A percentile compares a stretch with the other conserved stretches of the same genome.
Evolutionary conservation across 176 grass and related monocot species (phyloP).

Genomic region (Oryza longistaminata): DNA sequence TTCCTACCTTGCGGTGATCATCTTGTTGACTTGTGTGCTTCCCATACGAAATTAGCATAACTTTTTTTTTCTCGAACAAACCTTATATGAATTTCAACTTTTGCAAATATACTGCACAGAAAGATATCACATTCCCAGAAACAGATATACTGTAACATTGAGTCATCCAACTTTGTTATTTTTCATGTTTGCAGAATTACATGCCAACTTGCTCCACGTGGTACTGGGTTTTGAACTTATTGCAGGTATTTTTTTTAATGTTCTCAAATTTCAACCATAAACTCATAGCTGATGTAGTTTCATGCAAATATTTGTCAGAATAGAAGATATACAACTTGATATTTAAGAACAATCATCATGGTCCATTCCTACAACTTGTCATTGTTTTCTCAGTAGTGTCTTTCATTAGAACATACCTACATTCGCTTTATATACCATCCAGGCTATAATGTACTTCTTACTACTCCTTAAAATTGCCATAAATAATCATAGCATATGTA

Average conservation of each 20-base stretch:
- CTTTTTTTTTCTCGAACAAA: not conserved
- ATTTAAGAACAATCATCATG: not conserved
- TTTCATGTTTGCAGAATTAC: slow-evolving; percentile 48
- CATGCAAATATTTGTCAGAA: not conserved
- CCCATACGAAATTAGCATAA: not conserved
- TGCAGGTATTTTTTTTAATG: slow-evolving; percentile 53
- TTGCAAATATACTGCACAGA: not conserved
- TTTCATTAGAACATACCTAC: not conserved
- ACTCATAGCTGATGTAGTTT: not conserved
- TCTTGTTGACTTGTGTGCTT: not conserved
- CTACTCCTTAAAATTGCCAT: not conserved
- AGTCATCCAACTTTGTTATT: not conserved
- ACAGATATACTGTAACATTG: not conserved
- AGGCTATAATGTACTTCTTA: not conserved
- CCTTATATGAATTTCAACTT: not conserved
- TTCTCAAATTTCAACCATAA: not conserved
- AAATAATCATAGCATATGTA: not conserved
- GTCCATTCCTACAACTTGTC: not conserved
- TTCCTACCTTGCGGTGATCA: not conserved
- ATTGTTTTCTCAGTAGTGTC: not conserved
- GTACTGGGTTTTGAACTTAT: slow-evolving; percentile 73
- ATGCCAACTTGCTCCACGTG: slow-evolving; percentile 51
- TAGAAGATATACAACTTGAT: not conserved
- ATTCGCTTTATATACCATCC: not conserved
- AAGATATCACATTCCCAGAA: not conserved